Evolutionary conservation across 2,329 filamentous ascomycete species (phyloP), one percentile per base, ranked within the genome.

Genomic region (Talaromyces sp.): DNA sequence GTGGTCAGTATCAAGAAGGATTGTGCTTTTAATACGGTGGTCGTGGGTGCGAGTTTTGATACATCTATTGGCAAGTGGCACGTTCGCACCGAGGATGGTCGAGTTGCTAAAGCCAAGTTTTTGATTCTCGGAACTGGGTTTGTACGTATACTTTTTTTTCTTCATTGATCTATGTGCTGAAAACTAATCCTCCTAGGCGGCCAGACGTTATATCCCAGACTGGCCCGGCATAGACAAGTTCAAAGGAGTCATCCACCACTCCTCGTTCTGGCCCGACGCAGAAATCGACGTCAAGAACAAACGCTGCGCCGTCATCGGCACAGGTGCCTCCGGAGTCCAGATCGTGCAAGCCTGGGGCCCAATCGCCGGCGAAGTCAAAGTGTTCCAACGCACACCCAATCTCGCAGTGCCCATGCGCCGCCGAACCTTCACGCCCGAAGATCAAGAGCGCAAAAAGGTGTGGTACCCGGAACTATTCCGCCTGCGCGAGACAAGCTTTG

Each of bases 311-410:
- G 69, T 86, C n/a, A 80, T 86, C 56, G 84, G 84, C 17, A 84
- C 75, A 54, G 84, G 84, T 1, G 82, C 82, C 49, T 82, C 81
- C 7, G 84, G 80, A 0, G 78, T 83, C 3, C 84, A 85, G 67
- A 76, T 86, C 5, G 76, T 83, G 0, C 87, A 90, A 65, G 85
- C 84, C 57, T 83, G 82, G 71, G 84, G 81, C 1, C 82, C 82
- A 1, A 69, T 76, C 5, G 85, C 81, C 0, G 80, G 78, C 3
- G 72, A 81, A 0, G 65, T 90, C 1, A 80, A 75, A 2, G 84
- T 90, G 39, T 88, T 88, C 69, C 86, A 89, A 66, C 81, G 87
- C 9, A 89, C 86, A 0, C 87, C 87, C 0, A 90, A 89, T 62
- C 75, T 88, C 7, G 85, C 84, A 0, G 67, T 89, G 0, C 86